Base-by-base conservation (phyloP, 768 basidiomycete genomes). In the Mycena pura region DNA sequence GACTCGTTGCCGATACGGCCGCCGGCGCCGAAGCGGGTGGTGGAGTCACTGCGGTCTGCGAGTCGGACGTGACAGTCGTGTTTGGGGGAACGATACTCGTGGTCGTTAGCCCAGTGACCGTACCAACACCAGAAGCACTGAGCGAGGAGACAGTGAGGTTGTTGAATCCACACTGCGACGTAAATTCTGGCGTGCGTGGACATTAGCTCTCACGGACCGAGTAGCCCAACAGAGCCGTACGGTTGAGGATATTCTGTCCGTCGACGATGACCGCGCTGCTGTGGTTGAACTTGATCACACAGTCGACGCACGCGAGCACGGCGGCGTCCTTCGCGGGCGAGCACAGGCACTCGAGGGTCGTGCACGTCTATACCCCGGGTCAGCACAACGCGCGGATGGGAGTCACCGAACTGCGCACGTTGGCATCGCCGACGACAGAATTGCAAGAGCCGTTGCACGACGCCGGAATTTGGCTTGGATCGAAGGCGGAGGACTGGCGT, bases 341-440 rank as follows among this genome's bases (percentile, higher is more conserved):
- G 29, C 76, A 77, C 3, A 74, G 10, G 51, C 76, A 77, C 10
- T 50, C 32, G 14, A 52, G 60, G 3, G 54, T 65, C n/a, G n/a
- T 48, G 49, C 75, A 76, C 21, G 51, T 60, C 75, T 76, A 77
- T 74, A 75, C 73, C 76, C 74, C 78, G 22, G 11, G 34, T 45
- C 9, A 32, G 24, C 5, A 24, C 3, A 14, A 15, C 19, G 14
- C 0, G 14, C 24, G 39, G 1, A 10, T 19, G 15, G 14, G 24
- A 5, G n/a, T 6, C 11, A 6, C 5, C 34, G 54, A 28, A 45
- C 3, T n/a, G 36, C 52, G 3, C 47, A 64, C 63, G 11, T 64
- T 59, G 21, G 57, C 38, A 27, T 47, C 38, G 34, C 55, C 47
- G 3, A 64, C n/a, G 34, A 64, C 39, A 27, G 47, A 22, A 11